Evolutionary conservation across 2,329 filamentous ascomycete genomes (phyloP).

Genomic region (Fusarium algeriense): DNA sequence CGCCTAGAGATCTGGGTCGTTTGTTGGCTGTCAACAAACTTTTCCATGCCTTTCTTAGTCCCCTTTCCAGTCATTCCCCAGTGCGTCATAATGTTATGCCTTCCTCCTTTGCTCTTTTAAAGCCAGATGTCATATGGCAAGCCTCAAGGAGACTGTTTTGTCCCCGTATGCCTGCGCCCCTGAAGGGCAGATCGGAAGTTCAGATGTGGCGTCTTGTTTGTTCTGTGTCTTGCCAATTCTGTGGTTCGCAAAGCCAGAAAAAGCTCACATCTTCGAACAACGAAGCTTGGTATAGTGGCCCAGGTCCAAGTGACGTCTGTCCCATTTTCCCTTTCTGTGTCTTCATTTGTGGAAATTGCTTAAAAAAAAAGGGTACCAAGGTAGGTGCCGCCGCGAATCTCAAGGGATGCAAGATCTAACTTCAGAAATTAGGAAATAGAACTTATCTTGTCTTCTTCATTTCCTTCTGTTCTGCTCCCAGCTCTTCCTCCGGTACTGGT

Average conservation of each 20-base stretch:
- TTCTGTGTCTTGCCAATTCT: conserved; percentile 75
- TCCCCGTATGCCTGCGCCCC: conserved; percentile 76
- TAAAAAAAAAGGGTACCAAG: conserved; percentile 71
- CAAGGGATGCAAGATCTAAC: conserved; percentile 36
- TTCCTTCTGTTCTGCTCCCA: conserved; percentile 71
- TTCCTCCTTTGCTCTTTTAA: conserved; percentile 53
- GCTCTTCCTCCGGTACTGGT: conserved; percentile 78
- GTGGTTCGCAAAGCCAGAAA: conserved; percentile 58
- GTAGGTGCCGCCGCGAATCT: conserved; percentile 59
- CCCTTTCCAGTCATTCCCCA: conserved; percentile 52
- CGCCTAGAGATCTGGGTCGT: conserved; percentile 72
- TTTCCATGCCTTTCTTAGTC: conserved; percentile 72
- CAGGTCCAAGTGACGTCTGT: conserved; percentile 70
- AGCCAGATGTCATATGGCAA: conserved; percentile 78
- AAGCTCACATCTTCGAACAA: conserved; percentile 46
- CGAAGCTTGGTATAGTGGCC: conserved; percentile 68
- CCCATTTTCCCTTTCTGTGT: conserved; percentile 79
- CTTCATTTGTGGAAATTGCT: conserved; percentile 74
- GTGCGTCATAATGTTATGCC: conserved; percentile 21
- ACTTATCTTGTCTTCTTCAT: conserved; percentile 71
- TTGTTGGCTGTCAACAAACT: conserved; percentile 75
- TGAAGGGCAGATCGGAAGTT: conserved; percentile 74
- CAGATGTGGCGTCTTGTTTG: conserved; percentile 81
- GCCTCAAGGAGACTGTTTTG: conserved; percentile 74
- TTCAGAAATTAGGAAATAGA: conserved; percentile 72